Evolutionary conservation across 2,329 filamentous ascomycete species (phyloP).

Genomic region (Epichloe sibirici): DNA sequence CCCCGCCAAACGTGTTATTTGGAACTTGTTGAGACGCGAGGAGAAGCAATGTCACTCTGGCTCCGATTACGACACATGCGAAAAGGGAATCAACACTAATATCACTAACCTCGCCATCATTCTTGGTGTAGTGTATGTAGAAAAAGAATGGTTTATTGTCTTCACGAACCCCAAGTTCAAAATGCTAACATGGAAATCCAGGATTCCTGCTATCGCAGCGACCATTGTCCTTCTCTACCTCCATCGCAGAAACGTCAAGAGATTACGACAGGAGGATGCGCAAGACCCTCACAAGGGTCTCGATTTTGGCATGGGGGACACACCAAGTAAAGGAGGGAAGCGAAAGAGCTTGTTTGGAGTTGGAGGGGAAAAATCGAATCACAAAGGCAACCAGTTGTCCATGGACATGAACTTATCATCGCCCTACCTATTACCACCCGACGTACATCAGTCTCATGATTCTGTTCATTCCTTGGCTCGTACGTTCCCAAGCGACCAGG

Average conservation of each 20-base stretch:
- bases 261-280: constrained; percentile 62
- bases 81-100: constrained; percentile 43
- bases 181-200: constrained; percentile 23
- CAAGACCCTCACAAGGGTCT: constrained; percentile 82
- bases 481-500: constrained; percentile 60
- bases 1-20: constrained; percentile 5
- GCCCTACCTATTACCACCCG: constrained; percentile 87
- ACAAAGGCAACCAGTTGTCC: constrained; percentile 44
- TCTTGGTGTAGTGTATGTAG: constrained; percentile 57
- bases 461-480: constrained; percentile 78
- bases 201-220: constrained; percentile 62
- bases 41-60: constrained; percentile 5
- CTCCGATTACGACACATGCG: constrained; percentile 32
- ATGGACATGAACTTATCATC: constrained; percentile 67
- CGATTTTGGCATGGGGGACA: constrained; percentile 72
- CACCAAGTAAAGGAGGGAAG: constrained; percentile 25
- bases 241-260: constrained; percentile 65
- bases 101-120: constrained; percentile 54
- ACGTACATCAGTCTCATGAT: constrained; percentile 65
- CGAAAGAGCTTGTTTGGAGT: constrained; percentile 32
- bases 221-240: constrained; percentile 59
- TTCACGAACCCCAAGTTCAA: background rate
- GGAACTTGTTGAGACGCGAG: constrained; percentile 6
- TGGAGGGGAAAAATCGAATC: constrained; percentile 43
- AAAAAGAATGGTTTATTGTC: background rate